A percentile compares a stretch with the other conserved stretches of the same genome.
Conservation (phyloP, 2,329 filamentous ascomycete genomes). For the Harringtonia lauricola region DNA sequence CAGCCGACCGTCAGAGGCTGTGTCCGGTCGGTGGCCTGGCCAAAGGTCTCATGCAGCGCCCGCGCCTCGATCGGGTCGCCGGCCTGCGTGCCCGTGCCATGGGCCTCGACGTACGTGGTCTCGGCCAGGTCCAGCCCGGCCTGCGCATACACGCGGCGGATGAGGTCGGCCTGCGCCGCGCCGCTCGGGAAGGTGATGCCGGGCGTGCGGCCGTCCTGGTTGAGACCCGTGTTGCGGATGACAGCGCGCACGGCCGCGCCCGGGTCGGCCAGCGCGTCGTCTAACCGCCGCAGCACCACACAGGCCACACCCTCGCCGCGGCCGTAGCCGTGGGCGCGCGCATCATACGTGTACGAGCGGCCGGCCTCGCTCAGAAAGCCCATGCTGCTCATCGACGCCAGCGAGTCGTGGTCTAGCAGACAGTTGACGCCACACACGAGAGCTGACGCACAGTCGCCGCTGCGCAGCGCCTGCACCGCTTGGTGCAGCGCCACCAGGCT, state of each 20-base stretch:
- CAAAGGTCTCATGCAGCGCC: constrained; percentile 23
- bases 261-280: constrained; percentile 22
- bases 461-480: constrained; percentile 19
- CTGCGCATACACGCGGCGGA: constrained; percentile 10
- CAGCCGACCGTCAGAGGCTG: constrained; percentile 18
- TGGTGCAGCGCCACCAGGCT: constrained; percentile 29
- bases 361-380: constrained; percentile 26
- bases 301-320: constrained; percentile 36
- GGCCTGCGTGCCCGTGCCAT: constrained; percentile 24
- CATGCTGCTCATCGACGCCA: constrained; percentile 34
- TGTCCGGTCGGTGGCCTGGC: constrained; percentile 1
- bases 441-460: constrained; percentile 11
- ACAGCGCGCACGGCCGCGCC: constrained; percentile 24
- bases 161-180: constrained; percentile 16
- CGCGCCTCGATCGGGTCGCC: constrained; percentile 23
- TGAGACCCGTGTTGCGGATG: constrained; percentile 14
- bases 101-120: constrained; percentile 26
- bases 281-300: constrained; percentile 31
- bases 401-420: constrained; percentile 12
- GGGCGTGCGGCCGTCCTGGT: constrained; percentile 12
- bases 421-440: constrained; percentile 14
- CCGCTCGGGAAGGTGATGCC: constrained; percentile 13
- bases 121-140: constrained; percentile 9
- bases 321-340: constrained; percentile 33
- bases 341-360: constrained; percentile 23